Conservation (phyloP, 1,284 basidiomycete species). For the Rhodotorula sp. region DNA sequence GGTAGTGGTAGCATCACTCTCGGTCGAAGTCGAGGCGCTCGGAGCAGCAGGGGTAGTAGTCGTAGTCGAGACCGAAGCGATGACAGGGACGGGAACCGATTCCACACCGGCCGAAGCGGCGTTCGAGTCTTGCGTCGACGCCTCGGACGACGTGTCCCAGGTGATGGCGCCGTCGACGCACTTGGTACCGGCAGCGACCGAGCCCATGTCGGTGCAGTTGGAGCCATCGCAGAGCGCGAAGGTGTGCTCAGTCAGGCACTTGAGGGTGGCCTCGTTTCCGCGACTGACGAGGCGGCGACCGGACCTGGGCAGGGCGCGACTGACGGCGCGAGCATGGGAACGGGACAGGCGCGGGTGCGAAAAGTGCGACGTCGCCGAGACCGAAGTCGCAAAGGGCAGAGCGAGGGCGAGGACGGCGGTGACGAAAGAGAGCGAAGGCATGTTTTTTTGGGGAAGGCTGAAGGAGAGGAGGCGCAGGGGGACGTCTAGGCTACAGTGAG, state of each 20-base stretch:
- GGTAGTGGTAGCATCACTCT: not conserved
- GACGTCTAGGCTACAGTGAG: not conserved
- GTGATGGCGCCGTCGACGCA: slow-evolving; percentile 38
- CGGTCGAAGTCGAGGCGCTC: not conserved
- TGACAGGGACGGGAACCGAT: slow-evolving; percentile 1
- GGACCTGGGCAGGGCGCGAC: slow-evolving; percentile 10
- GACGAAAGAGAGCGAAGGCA: slow-evolving; percentile 4
- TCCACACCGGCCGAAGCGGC: slow-evolving; percentile 1
- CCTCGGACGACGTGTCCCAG: slow-evolving; percentile 29
- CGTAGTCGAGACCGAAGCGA: not conserved
- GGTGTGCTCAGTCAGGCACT: slow-evolving; percentile 27
- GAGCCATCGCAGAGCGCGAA: slow-evolving; percentile 34
- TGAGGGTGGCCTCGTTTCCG: slow-evolving; percentile 27
- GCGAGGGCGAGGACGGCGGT: slow-evolving; percentile 4
- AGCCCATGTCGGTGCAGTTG: slow-evolving; percentile 39
- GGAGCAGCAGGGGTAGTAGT: not conserved
- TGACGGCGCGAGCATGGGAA: not conserved
- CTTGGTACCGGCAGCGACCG: slow-evolving; percentile 38
- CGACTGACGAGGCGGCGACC: slow-evolving; percentile 13
- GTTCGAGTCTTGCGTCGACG: slow-evolving; percentile 8
- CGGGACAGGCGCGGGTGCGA: slow-evolving; percentile 9
- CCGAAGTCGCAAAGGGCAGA: not conserved
- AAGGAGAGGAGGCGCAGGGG: not conserved
- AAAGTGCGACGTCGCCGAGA: slow-evolving; percentile 6
- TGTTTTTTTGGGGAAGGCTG: too few relatives aligned